Evolutionary conservation across 1,284 basidiomycete species (phyloP).

Genomic region (Dichomitus squalens): DNA sequence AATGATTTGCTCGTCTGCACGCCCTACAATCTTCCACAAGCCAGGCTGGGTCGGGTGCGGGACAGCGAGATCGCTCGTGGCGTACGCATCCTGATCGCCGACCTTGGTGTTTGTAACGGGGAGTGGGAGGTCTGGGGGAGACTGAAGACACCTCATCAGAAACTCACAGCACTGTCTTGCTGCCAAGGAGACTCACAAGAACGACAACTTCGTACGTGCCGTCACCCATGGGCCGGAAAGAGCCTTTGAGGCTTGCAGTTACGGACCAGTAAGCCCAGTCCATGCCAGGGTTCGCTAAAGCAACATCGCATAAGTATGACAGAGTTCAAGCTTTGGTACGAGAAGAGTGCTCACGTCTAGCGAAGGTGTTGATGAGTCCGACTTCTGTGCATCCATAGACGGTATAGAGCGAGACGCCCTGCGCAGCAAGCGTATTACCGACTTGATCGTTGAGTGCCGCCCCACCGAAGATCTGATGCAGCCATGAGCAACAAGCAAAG

Average conservation of each 20-base stretch:
- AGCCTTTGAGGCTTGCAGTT: neutral
- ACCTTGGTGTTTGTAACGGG: conserved; percentile 1
- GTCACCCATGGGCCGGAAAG: conserved; percentile 20
- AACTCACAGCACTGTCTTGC: neutral
- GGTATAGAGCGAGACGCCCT: conserved; percentile 6
- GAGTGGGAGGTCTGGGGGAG: neutral
- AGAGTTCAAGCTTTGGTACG: too few relatives aligned
- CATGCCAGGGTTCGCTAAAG: conserved; percentile 20
- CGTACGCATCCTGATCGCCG: neutral
- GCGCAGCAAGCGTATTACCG: conserved; percentile 10
- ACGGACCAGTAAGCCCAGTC: conserved; percentile 27
- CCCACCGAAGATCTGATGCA: neutral
- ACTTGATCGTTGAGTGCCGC: conserved; percentile 7
- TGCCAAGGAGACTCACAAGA: conserved; percentile 15
- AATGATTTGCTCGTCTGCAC: conserved; percentile 5
- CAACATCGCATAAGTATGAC: neutral
- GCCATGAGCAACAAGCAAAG: too few relatives aligned
- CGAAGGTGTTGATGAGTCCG: conserved; percentile 20
- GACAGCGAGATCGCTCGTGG: neutral
- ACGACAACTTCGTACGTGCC: conserved; percentile 25
- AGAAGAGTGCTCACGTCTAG: conserved; percentile 12
- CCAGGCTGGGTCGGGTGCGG: conserved; percentile 3
- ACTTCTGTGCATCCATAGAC: conserved; percentile 23
- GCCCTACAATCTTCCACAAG: conserved; percentile 4
- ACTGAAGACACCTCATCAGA: conserved; percentile 4